Evolutionary conservation across 306 rosid species (phyloP), one percentile per base, ranked within the genome.

Genomic region (Acacia confusa): DNA sequence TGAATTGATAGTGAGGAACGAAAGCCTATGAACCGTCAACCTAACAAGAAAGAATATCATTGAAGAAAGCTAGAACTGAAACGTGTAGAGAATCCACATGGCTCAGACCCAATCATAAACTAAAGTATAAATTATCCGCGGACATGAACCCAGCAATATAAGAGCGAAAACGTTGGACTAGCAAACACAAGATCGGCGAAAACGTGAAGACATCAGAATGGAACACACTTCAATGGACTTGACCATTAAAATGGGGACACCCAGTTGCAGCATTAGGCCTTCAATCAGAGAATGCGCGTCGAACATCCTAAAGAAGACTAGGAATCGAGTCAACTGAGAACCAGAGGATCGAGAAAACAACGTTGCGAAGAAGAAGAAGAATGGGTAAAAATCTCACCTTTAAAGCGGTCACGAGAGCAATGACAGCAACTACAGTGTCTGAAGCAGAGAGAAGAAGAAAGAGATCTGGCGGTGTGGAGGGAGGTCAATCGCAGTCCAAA

Each of bases 401-500:
- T 78, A 66, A 28, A 66, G 63, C 43, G 10, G 70, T 30, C 78
- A 69, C 2, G 81, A 68, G 50, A 58, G 38, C 64, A 38, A 78
- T 25, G 57, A 25, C 77, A 52, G 44, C 53, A 76, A 52, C 9
- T 34, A 32, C 11, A 64, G 78, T 38, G 60, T 44, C 53, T 53
- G 79, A 72, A 77, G 24, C 16, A 45, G 83, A 16, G 32, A 15
- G 12, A 1, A 69, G 19, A 80, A 84, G 88, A 84, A 78, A 84
- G 88, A 87, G 85, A 84, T 83, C 83, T 78, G 82, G 61, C n/a
- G n/a, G 81, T 76, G 57, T 77, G 82, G 58, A 76, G 76, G 57
- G 63, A 50, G 50, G 76, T 50, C 67, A 68, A 20, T 75, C 30
- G 17, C 28, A 79, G 77, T 53, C 73, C 73, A 78, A 52, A 52